Base-by-base conservation (phyloP, 495 filamentous ascomycete species). In the Trichoderma orchidacearum region DNA sequence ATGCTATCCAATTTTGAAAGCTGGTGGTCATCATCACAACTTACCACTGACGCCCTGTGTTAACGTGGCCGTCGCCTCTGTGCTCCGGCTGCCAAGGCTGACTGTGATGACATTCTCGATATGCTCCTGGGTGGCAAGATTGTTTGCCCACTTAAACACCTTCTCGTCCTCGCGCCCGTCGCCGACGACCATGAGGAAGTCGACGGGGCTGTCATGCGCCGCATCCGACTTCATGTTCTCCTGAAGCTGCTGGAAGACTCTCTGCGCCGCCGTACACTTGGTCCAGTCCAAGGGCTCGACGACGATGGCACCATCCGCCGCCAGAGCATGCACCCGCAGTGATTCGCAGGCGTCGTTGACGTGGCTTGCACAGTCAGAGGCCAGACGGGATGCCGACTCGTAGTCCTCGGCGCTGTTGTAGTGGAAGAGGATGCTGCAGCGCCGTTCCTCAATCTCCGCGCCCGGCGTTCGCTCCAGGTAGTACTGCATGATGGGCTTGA, bases 141-240 rank as follows among this genome's bases (percentile, higher is more conserved):
- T 75, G 68, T 95, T 95, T 28, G 90, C 91, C 91, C 91, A 96
- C 31, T 84, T 86, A 74, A 91, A 96, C 23, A 95, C 84, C 50
- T 88, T 84, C 65, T 96, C 91, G 61, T 96, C 91, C 57, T 95
- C 91, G 6, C 91, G 86, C 41, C 87, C 86, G 64, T 95, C 89
- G 34, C 91, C 91, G 48, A 88, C 76, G 7, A 93, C 87, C 67
- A 95, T 80, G 38, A 96, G 67, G 68, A 95, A 95, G 62, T 94
- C 87, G 11, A 76, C 71, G 0, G 83, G 80, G n/a, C 68, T 63
- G n/a, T 59, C 68, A 65, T 73, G 60, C 6, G 60, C 54, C 30
- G 74, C 66, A 11, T 68, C 68, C 0, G 72, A 59, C 0, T 63
- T 66, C 57, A 75, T 64, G 29, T 62, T 51, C 11, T 72, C 62